Percentiles rank a stretch among this genome's conserved stretches.
Evolutionary conservation across 1,139 yeast species (phyloP).

Genomic region (Diutina catenulata): DNA sequence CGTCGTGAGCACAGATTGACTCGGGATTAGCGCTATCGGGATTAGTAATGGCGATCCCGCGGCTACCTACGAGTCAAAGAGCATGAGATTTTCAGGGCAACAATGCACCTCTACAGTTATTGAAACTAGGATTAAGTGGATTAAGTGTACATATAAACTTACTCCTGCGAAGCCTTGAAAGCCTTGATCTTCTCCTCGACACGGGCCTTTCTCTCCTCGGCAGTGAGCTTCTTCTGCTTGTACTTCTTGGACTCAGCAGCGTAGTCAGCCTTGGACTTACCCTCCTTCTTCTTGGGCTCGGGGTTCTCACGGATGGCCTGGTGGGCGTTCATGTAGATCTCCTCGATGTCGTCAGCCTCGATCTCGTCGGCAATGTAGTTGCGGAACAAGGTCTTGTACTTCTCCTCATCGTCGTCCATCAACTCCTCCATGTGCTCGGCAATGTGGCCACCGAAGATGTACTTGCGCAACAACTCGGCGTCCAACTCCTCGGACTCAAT

Average conservation of each 20-base stretch:
- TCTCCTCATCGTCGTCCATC: conserved; percentile 99
- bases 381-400: conserved; percentile 93
- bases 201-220: conserved; percentile 82
- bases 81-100: too few relatives aligned
- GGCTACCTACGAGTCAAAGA: too few relatives aligned
- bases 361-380: conserved; percentile 94
- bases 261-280: conserved; percentile 97
- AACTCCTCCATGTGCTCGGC: conserved; percentile 99
- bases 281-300: conserved; percentile 76
- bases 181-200: conserved; percentile 89
- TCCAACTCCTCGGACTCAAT: conserved; percentile 97
- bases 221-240: conserved; percentile 82
- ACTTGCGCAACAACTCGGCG: conserved; percentile 94
- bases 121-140: too few relatives aligned
- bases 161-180: conserved; percentile 34
- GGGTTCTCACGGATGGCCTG: conserved; percentile 96
- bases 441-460: conserved; percentile 99
- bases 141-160: neutral
- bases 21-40: too few relatives aligned
- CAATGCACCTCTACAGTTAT: too few relatives aligned
- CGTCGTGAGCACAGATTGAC: too few relatives aligned
- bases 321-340: conserved; percentile 89
- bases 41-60: too few relatives aligned
- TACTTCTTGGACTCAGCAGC: conserved; percentile 93
- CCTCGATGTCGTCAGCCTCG: conserved; percentile 96